Conservation (phyloP, 2,329 filamentous ascomycete genomes). For the Fusarium coffeatum region DNA sequence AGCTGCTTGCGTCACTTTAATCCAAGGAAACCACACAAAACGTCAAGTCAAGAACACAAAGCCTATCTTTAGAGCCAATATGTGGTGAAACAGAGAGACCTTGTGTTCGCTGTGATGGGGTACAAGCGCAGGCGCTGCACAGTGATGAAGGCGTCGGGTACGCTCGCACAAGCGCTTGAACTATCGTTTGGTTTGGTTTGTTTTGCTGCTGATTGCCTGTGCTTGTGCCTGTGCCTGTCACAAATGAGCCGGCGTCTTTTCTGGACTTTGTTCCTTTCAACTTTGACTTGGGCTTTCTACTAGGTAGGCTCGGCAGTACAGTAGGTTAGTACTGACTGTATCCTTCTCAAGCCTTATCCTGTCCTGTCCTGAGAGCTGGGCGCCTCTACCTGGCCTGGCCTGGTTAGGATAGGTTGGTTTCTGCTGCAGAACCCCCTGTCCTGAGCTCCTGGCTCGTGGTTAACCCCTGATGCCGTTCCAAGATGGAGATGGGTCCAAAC, state of each 20-base stretch:
- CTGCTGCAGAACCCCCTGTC: slow-evolving; percentile 20
- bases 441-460: slow-evolving; percentile 11
- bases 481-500: slow-evolving; percentile 8
- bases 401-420: slow-evolving; percentile 29
- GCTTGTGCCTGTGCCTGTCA: slow-evolving; percentile 1
- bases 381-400: slow-evolving; percentile 15
- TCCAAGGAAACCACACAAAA: slow-evolving; percentile 4
- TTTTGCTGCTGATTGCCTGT: not conserved
- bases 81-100: slow-evolving; percentile 29
- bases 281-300: not conserved
- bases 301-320: not conserved
- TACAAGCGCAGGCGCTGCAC: not conserved
- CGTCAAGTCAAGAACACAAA: not conserved
- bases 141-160: not conserved
- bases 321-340: not conserved
- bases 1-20: not conserved
- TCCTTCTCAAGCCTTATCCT: not conserved
- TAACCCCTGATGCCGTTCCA: slow-evolving; percentile 25
- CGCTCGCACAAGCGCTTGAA: slow-evolving; percentile 4
- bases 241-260: slow-evolving; percentile 15
- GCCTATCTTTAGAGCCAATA: slow-evolving; percentile 36
- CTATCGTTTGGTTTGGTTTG: slow-evolving; percentile 3
- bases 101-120: not conserved
- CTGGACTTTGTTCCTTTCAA: slow-evolving; percentile 1
- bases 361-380: not conserved